phyloP scores from a whole-genome alignment of 2,329 filamentous ascomycete genomes.

The Pestalotiopsis sp. region DNA sequence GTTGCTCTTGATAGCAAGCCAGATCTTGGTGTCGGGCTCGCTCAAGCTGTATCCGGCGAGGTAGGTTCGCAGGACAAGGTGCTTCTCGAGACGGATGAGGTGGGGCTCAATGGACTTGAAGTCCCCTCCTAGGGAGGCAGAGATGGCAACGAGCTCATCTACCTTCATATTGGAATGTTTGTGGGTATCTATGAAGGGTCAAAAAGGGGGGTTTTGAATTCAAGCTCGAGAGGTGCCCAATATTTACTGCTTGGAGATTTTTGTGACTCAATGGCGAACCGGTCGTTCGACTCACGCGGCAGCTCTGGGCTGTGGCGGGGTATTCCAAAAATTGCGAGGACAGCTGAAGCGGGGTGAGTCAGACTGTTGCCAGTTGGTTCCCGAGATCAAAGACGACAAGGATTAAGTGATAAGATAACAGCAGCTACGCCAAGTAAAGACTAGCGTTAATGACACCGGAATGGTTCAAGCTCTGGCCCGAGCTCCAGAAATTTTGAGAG shows the following conservation, averaged over 20 bases:
- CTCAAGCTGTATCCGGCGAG: conserved; percentile 80
- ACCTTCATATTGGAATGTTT: conserved; percentile 52
- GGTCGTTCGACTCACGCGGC: conserved; percentile 21
- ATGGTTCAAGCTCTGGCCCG: conserved; percentile 20
- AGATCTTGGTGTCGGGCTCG: conserved; percentile 79
- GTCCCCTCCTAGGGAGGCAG: conserved; percentile 61
- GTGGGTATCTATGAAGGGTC: conserved; percentile 4
- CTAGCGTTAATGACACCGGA: background rate
- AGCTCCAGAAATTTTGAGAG: conserved; percentile 26
- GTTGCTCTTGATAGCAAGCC: conserved; percentile 82
- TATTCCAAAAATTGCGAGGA: conserved; percentile 10
- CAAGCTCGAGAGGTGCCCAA: conserved; percentile 3
- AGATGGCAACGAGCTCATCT: conserved; percentile 56
- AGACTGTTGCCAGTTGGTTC: conserved; percentile 8
- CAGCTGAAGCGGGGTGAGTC: conserved; percentile 14
- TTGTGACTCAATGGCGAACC: conserved; percentile 13
- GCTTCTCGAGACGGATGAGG: conserved; percentile 79
- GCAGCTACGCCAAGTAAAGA: background rate
- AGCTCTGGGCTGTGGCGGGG: conserved; percentile 26
- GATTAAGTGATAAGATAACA: background rate
- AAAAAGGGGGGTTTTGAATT: background rate
- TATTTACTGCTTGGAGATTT: conserved; percentile 1
- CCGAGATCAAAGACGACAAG: background rate
- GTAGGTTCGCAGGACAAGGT: conserved; percentile 85
- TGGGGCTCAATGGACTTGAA: conserved; percentile 82